Base-by-base conservation (phyloP, 148 eudicot species). In the Polygonum aviculare region DNA sequence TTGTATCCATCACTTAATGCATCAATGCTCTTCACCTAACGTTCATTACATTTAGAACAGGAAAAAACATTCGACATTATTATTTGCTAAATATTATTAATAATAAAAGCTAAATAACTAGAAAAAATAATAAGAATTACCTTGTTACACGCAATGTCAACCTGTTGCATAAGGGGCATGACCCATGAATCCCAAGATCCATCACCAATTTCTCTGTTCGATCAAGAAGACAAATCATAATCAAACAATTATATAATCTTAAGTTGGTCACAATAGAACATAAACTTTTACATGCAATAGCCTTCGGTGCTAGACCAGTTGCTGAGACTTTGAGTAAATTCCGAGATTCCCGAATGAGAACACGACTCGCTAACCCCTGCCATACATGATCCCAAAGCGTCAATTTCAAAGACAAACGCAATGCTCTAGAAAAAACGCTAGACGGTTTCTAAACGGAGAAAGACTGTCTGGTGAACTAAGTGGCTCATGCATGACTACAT, bases 1-100 rank as follows among this genome's bases (percentile, higher is more conserved):
- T 84, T 87, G 85, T 84, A 89, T 47, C 93, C 93, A 52, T 85
- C 87, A 45, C 80, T 82, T 50, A 89, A 86, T 14, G 31, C 50
- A 26, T 60, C 73, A 51, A 33, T 26, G 26, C 59, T 76, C 47
- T 22, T 44, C 73, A 65, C 40, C 60, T 19, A 57, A 57, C 6
- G 7, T n/a, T 1, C 21, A 54, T 26, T 9, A 67, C 8, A 9
- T 5, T 44, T 44, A 51, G 55, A 16, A 2, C 5, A 12, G 72
- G 36, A 4, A 67, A 26, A 26, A 26, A 26, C 31, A 26, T 26
- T 26, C 31, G 31, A 26, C 31, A 26, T 26, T 26, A 65, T 31
- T 21, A 49, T 7, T 51, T 14, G 55, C n/a, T 51, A 5, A 4
- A 14, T 67, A 4, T 35, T 8, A 14, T 21, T 15, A 12, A 4